Base-by-base conservation (phyloP, 441 rosid species). In the Sinapis alba region DNA sequence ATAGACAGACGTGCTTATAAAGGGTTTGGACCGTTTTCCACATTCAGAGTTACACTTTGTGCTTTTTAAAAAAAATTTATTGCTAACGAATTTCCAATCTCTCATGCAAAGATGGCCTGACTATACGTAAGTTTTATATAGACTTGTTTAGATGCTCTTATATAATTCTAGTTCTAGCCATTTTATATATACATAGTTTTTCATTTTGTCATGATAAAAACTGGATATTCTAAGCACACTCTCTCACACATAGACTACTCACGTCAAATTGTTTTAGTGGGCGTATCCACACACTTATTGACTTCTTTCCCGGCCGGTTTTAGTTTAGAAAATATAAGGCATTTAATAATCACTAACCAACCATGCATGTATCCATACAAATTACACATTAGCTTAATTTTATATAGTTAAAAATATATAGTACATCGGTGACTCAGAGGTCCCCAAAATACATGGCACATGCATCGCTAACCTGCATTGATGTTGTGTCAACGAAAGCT, bases 391-490 rank as follows among this genome's bases (percentile, higher is more conserved):
- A 51, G 11, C 43, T 43, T 53, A 64, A 58, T 64, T 12, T 69
- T 41, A 30, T 27, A 38, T 27, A 36, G 7, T 15, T 62, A 72
- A 24, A 34, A 30, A 64, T 7, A 6, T 10, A 57, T 65, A 58
- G 66, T 74, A 65, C 72, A 24, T 65, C 12, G 67, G 34, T 65
- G 71, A 65, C 1, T 54, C 45, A 18, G 18, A 64, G 64, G 63
- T 54, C 70, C 75, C 62, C 6, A 21, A 11, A 23, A 64, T 63
- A 72, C 43, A 71, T 30, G 30, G 19, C 77, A 73, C 77, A 73
- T 57, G 50, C 59, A 73, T 57, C 10, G 45, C 50, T 47, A 71
- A 41, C 50, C 47, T 41, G 71, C 77, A 57, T 65, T 57, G 50
- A 65, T 73, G 60, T 73, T 73, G 58, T 73, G 65, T 56, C 58